Evolutionary conservation across 495 filamentous ascomycete genomes (phyloP), one percentile per base, ranked within the genome.

Genomic region (Aspergillus mulundensis): DNA sequence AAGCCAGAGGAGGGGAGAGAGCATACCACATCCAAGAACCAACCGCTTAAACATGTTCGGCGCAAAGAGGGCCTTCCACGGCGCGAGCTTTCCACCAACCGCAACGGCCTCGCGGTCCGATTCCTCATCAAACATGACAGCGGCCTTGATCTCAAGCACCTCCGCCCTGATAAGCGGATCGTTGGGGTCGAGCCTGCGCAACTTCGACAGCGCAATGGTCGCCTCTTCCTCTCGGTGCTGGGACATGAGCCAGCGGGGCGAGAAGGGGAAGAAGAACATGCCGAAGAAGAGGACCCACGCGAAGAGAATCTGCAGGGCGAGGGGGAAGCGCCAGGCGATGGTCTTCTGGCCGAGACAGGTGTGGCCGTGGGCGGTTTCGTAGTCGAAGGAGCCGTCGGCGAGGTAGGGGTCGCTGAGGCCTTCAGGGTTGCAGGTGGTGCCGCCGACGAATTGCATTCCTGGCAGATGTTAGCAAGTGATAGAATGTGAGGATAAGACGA

Each of bases 191-290:
- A 79, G 11, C 85, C 80, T 21, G 71, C 59, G 42, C 85, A 75
- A 15, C 81, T 54, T 53, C 18, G 43, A 53, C 5, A 58, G 56
- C 1, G 49, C 56, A 7, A 34, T 24, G 2, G 20, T 18, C 12
- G 56, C 80, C 57, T 94, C 87, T 23, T 91, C 87, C 78, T 88
- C 89, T n/a, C 86, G 79, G 65, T 88, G 86, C 70, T 89, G 84
- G 61, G 79, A 80, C 18, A 87, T 88, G 24, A 91, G 72, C 89
- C 89, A 91, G 56, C 89, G 80, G 2, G 89, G 89, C 23, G 83
- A 87, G 64, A 84, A 80, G 12, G 89, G 89, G 63, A 89, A 83
- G 69, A 86, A 89, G 76, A 87, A 86, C 61, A 91, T 77, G 23
- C 87, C 86, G 52, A 79, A 52, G 20, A 58, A 64, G 59, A 93